These are phyloP conservation scores for Solanum lignicaule DNA, from an alignment of 257 asterid species.

Conservation along the genomic window DNA sequence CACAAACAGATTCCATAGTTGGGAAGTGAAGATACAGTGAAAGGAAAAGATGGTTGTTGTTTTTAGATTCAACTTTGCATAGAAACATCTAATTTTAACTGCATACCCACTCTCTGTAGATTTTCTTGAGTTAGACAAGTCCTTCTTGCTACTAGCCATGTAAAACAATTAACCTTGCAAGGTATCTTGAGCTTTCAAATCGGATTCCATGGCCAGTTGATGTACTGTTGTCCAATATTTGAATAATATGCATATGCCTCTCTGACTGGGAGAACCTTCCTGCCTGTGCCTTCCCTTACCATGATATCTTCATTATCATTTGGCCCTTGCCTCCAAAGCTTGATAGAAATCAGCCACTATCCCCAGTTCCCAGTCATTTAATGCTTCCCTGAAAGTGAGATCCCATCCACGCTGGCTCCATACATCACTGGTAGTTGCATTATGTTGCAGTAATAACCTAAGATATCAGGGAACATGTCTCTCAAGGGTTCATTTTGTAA, in stretches of 20 bases:
- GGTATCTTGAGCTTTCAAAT: background rate
- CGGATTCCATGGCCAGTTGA: background rate
- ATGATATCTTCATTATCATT: background rate
- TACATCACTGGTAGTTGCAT: background rate
- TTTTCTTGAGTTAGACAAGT: background rate
- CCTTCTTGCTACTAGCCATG: background rate
- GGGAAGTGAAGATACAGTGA: background rate
- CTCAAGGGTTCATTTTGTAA: background rate
- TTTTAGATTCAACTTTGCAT: background rate
- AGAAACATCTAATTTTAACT: background rate
- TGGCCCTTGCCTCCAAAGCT: background rate
- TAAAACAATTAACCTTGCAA: background rate
- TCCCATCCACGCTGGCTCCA: background rate
- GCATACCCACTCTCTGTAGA: background rate
- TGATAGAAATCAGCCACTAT: background rate
- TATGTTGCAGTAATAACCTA: background rate
- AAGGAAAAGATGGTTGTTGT: background rate
- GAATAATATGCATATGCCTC: background rate
- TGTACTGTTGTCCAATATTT: background rate
- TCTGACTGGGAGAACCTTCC: background rate
- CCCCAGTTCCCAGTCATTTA: background rate
- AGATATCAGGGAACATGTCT: background rate
- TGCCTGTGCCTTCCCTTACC: background rate
- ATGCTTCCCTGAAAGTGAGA: background rate
- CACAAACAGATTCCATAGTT: background rate